phyloP scores from a whole-genome alignment of 495 filamentous ascomycete genomes.

The Trichoderma orchidacearum region DNA sequence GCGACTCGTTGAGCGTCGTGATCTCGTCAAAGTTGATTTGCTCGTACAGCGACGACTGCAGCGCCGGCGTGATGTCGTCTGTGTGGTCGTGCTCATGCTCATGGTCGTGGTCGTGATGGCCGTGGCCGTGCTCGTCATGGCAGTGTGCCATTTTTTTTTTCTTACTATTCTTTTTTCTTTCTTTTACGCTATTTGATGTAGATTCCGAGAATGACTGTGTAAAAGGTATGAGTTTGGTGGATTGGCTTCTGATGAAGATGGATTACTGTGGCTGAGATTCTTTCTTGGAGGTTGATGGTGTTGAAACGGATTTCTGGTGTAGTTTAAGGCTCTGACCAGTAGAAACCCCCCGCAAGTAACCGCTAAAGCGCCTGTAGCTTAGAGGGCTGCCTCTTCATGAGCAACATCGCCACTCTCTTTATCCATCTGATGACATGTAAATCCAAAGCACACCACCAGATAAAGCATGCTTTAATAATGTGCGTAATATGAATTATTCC shows the following conservation, averaged over 20 bases:
- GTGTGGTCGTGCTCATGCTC: slow-evolving; percentile 55
- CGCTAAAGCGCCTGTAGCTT: neutral
- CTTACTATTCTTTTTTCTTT: neutral
- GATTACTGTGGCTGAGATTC: neutral
- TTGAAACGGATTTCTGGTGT: neutral
- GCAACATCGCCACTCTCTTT: neutral
- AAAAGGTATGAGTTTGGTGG: neutral
- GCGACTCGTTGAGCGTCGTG: slow-evolving; percentile 70
- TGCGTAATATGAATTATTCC: too few relatives aligned
- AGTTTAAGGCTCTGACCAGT: too few relatives aligned
- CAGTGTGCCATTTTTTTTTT: slow-evolving; percentile 29
- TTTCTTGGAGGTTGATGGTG: neutral
- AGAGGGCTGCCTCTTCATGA: neutral
- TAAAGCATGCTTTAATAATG: too few relatives aligned
- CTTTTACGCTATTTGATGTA: too few relatives aligned
- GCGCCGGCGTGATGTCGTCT: slow-evolving; percentile 80
- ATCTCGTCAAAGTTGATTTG: slow-evolving; percentile 84
- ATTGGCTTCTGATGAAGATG: neutral
- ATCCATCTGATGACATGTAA: neutral
- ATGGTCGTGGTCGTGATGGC: slow-evolving; percentile 17
- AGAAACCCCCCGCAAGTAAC: neutral
- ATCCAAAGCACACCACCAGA: too few relatives aligned
- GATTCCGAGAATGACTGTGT: neutral
- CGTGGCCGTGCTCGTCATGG: slow-evolving; percentile 27
- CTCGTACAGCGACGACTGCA: slow-evolving; percentile 77